These are phyloP conservation scores for Wickerhamomyces strasburgensis DNA, from an alignment of 805 yeast genomes.

Conservation along the genomic window DNA sequence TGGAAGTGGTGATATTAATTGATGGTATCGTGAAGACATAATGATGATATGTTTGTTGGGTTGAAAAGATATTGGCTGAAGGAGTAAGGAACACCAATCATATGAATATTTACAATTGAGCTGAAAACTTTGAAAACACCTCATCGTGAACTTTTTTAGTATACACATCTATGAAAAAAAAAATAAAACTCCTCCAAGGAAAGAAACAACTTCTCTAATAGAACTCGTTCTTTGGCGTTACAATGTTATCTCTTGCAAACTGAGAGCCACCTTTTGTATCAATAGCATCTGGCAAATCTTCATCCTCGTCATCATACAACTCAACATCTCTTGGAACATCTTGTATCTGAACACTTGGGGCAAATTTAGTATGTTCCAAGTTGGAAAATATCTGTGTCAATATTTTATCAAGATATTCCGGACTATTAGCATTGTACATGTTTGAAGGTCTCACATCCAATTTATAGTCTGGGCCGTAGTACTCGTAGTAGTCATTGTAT, in stretches of 20 bases:
- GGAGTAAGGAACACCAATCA: too few species aligned
- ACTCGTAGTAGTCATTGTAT: slow-evolving; percentile 90
- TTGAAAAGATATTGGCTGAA: too few species aligned
- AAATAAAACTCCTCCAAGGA: too few species aligned
- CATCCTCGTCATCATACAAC: slow-evolving; percentile 81
- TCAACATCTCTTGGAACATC: slow-evolving; percentile 86
- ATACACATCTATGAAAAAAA: too few species aligned
- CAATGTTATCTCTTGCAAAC: slow-evolving; percentile 69
- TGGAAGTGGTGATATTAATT: too few species aligned
- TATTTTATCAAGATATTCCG: slow-evolving; percentile 85
- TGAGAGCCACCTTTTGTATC: slow-evolving; percentile 92
- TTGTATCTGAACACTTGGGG: slow-evolving; percentile 95
- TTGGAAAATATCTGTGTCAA: slow-evolving; percentile 70
- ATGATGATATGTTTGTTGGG: too few species aligned
- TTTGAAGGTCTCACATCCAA: slow-evolving; percentile 92
- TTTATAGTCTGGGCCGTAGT: slow-evolving; percentile 95
- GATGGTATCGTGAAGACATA: too few species aligned
- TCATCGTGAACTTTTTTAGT: too few species aligned
- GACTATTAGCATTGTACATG: slow-evolving; percentile 94
- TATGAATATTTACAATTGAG: too few species aligned
- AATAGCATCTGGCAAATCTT: slow-evolving; percentile 70
- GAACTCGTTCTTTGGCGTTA: slow-evolving; percentile 73
- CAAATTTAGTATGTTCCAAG: slow-evolving; percentile 85
- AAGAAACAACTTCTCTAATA: slow-evolving; percentile 32
- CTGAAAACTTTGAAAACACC: too few species aligned